Evolutionary conservation across 768 basidiomycete species (phyloP), one percentile per base, ranked within the genome.

Genomic region (Candolleomyces efflorescens): DNA sequence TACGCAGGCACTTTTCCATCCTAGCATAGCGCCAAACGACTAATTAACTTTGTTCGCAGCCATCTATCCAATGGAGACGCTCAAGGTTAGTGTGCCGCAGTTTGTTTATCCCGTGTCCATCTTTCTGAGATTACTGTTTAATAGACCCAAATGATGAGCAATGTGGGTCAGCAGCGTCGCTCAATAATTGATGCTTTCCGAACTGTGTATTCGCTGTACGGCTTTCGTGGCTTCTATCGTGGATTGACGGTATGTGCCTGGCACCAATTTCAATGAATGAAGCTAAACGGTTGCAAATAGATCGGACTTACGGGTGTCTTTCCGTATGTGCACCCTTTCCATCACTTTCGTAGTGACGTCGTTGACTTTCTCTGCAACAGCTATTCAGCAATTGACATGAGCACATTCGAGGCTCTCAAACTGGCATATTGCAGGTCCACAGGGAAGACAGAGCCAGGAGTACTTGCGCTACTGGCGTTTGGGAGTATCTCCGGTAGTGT

Each of bases 101-200:
- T 60, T 43, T 50, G 48, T 41, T 53, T 57, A 38, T 58, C 32
- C 47, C 56, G 23, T 53, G 54, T 32, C 54, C 39, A 44, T 55
- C 45, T 46, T 43, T 18, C 43, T 51, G 52, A 59, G 52, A 37
- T 9, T 20, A 36, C 38, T 53, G 38, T 26, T 10, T 58, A 23
- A 55, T 62, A 83, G 87, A 98, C 96, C 0, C 92, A 97, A 84
- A 92, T 98, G 85, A 98, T 98, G 93, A 96, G 94, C 68, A 88
- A 82, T 61, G 80, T 89, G 2, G 87, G 78, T 20, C 69, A 73
- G 36, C 77, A 83, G 56, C 82, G 79, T 64, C 81, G 83, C 63
- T 78, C 81, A 59, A 71, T 94, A 58, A 55, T 79, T 11, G 72
- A 74, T 36, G 90, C 94, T 5, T 84, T 84, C 15, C 82, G 80